Evolutionary conservation across 2,329 filamentous ascomycete genomes (phyloP).

Genomic region (Mycosphaerella arachidis): DNA sequence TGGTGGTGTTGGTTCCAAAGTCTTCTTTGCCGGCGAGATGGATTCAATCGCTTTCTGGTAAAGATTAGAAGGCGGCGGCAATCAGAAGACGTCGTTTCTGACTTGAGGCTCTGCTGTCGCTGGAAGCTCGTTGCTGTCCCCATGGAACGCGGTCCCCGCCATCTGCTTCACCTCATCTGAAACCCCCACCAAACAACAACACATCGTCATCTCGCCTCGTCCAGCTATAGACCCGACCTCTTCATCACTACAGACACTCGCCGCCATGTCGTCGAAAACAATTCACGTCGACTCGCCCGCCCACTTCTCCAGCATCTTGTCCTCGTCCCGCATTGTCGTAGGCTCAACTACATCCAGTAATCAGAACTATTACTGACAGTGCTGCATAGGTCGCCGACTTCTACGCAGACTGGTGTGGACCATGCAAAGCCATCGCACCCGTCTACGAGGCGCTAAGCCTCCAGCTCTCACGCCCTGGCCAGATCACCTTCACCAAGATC

Average conservation of each 20-base stretch:
- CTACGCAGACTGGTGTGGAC: slow-evolving; percentile 80
- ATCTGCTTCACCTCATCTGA: not conserved
- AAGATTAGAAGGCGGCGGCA: not conserved
- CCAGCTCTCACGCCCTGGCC: slow-evolving; percentile 64
- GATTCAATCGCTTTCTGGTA: not conserved
- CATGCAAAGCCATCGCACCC: slow-evolving; percentile 79
- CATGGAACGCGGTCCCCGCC: not conserved
- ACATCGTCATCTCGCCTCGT: not conserved
- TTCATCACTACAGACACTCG: slow-evolving; percentile 4
- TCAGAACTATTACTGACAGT: no score
- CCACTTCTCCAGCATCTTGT: slow-evolving; percentile 65
- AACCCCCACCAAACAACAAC: slow-evolving; percentile 2
- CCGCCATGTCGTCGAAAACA: slow-evolving; percentile 44
- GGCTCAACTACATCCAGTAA: slow-evolving; percentile 35
- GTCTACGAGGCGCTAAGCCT: slow-evolving; percentile 72
- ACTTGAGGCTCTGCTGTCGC: not conserved
- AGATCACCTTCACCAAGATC: slow-evolving; percentile 81
- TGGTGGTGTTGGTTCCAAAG: not conserved
- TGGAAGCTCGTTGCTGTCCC: not conserved
- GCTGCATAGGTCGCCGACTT: slow-evolving; percentile 57
- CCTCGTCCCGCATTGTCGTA: slow-evolving; percentile 72
- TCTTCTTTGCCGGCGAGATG: not conserved
- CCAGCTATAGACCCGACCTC: slow-evolving; percentile 1
- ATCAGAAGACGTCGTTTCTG: not conserved
- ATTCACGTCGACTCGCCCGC: slow-evolving; percentile 41